Conservation (phyloP, 2,329 filamentous ascomycete species). For the Coniochaeta sp. region DNA sequence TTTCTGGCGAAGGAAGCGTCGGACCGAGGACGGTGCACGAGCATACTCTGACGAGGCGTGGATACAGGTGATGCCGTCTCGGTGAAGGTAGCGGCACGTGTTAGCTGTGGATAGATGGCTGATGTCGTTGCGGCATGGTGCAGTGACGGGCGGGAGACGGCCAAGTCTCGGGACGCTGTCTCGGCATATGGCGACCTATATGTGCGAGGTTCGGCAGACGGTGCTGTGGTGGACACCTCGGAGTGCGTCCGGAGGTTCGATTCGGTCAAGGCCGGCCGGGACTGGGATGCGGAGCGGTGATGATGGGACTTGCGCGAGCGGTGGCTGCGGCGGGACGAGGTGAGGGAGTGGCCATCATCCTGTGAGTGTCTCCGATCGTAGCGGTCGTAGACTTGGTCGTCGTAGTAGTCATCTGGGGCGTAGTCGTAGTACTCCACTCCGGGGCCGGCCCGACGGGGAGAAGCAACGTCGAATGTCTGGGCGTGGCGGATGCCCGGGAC, state of each 20-base stretch:
- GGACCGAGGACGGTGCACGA: slow-evolving; percentile 30
- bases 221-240: slow-evolving; percentile 42
- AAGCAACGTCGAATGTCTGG: slow-evolving; percentile 43
- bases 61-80: slow-evolving; percentile 8
- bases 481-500: slow-evolving; percentile 44
- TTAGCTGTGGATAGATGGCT: slow-evolving; percentile 4
- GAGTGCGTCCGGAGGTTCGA: slow-evolving; percentile 46
- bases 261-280: slow-evolving; percentile 38
- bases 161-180: slow-evolving; percentile 36
- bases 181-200: slow-evolving; percentile 35
- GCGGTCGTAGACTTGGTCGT: slow-evolving; percentile 19
- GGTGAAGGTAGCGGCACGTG: background rate
- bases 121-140: slow-evolving; percentile 23
- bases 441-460: slow-evolving; percentile 11
- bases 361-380: slow-evolving; percentile 15
- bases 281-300: slow-evolving; percentile 22
- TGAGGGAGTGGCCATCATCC: slow-evolving; percentile 20
- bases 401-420: slow-evolving; percentile 15
- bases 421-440: slow-evolving; percentile 18
- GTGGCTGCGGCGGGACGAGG: slow-evolving; percentile 29
- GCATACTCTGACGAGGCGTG: slow-evolving; percentile 19
- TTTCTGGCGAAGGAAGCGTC: slow-evolving; percentile 28
- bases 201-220: slow-evolving; percentile 32
- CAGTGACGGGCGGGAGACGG: slow-evolving; percentile 30
- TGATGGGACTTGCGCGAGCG: slow-evolving; percentile 28